A percentile compares a stretch with the other conserved stretches of the same genome.
Conservation (phyloP, 768 basidiomycete genomes). For the Mycena amicta region DNA sequence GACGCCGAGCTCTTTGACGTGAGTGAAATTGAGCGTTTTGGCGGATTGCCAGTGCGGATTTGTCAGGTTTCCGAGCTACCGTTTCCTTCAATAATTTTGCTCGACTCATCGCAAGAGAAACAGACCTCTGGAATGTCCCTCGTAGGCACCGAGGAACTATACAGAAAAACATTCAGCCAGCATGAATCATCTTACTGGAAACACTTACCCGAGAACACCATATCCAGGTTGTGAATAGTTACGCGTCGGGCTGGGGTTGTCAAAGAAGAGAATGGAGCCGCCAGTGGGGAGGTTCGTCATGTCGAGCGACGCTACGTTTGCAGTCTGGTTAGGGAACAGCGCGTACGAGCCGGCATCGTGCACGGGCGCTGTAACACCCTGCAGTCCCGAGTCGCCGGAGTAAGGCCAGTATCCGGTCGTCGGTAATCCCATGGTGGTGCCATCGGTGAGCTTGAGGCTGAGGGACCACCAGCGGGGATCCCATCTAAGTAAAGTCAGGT, state of each 20-base stretch:
- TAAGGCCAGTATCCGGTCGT: slow-evolving; percentile 38
- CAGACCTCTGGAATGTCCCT: slow-evolving; percentile 28
- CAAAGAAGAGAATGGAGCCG: slow-evolving; percentile 32
- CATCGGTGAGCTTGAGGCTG: slow-evolving; percentile 31
- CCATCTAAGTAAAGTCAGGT: slow-evolving; percentile 24
- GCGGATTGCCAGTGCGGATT: slow-evolving; percentile 35
- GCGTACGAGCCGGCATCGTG: slow-evolving; percentile 31
- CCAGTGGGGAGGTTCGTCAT: slow-evolving; percentile 20
- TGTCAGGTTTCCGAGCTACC: slow-evolving; percentile 31
- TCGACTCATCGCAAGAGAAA: neutral
- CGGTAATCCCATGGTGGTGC: slow-evolving; percentile 31
- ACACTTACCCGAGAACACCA: slow-evolving; percentile 30
- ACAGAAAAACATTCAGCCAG: neutral
- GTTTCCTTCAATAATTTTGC: neutral
- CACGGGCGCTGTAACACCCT: slow-evolving; percentile 29
- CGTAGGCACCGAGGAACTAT: slow-evolving; percentile 28
- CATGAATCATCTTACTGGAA: neutral
- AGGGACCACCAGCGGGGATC: slow-evolving; percentile 38
- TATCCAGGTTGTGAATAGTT: slow-evolving; percentile 33
- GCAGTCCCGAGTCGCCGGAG: slow-evolving; percentile 31
- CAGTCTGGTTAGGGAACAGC: slow-evolving; percentile 22
- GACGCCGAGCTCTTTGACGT: slow-evolving; percentile 25
- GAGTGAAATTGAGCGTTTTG: slow-evolving; percentile 30
- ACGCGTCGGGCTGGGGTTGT: slow-evolving; percentile 34
- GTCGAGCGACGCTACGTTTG: slow-evolving; percentile 22